A percentile compares a stretch with the other conserved stretches of the same genome.
Conservation (phyloP, 192 early-diverging fungal genomes). For the Coemansia umbellata region DNA sequence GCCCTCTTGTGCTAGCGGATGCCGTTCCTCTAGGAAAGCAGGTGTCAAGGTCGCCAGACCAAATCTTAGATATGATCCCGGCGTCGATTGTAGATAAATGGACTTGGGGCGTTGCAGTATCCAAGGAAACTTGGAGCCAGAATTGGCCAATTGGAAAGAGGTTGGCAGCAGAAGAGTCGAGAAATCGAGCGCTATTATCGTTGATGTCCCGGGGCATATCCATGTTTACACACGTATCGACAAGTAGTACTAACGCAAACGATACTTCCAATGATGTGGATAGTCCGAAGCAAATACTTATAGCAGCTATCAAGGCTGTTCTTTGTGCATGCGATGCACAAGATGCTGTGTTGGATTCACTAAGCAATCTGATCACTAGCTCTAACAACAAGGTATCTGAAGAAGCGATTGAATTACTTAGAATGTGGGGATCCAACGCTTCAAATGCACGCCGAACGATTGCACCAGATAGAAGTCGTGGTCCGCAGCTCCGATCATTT, state of each 20-base stretch:
- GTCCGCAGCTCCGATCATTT: background rate
- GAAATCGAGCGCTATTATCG: constrained; percentile 19
- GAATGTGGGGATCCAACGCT: background rate
- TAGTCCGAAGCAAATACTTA: background rate
- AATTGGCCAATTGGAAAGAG: constrained; percentile 37
- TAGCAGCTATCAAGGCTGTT: background rate
- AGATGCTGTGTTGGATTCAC: background rate
- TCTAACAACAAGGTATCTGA: constrained; percentile 3
- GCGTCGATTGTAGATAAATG: constrained; percentile 4
- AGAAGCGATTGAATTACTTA: constrained; percentile 5
- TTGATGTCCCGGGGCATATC: background rate
- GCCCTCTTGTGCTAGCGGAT: constrained; percentile 24
- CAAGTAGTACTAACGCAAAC: background rate
- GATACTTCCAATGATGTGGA: background rate
- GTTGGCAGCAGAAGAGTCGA: constrained; percentile 22
- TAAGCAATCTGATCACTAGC: background rate
- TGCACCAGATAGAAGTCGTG: background rate
- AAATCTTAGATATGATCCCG: constrained; percentile 14
- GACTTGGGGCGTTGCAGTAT: constrained; percentile 36
- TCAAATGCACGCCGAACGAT: background rate
- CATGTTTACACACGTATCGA: background rate
- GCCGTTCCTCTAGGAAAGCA: constrained; percentile 7
- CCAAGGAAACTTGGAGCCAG: constrained; percentile 14
- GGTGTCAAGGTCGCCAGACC: constrained; percentile 1
- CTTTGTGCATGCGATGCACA: background rate